These are phyloP conservation scores for Penicillium crystallinum DNA, from an alignment of 495 filamentous ascomycete genomes.

Conservation along the genomic window DNA sequence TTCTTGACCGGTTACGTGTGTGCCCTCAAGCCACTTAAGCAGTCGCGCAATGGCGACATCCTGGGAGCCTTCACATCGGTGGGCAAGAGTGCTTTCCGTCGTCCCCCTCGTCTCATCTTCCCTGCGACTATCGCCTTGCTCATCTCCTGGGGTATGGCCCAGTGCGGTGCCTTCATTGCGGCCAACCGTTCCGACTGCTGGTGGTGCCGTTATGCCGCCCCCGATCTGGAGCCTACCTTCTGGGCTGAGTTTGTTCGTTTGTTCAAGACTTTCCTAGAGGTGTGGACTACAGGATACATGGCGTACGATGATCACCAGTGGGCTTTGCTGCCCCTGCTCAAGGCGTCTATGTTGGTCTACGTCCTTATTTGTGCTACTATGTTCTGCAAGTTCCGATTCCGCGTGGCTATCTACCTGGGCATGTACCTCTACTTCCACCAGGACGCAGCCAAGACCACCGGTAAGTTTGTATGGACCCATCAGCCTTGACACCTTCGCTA, in stretches of 20 bases:
- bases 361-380: constrained; percentile 52
- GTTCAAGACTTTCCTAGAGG: constrained; percentile 46
- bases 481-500: neutral
- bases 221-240: constrained; percentile 37
- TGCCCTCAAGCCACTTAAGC: constrained; percentile 60
- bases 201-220: constrained; percentile 56
- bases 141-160: constrained; percentile 55
- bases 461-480: constrained; percentile 12
- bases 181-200: constrained; percentile 54
- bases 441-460: constrained; percentile 28
- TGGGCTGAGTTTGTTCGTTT: constrained; percentile 38
- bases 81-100: constrained; percentile 58
- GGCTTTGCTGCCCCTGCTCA: constrained; percentile 58
- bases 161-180: constrained; percentile 54
- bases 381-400: constrained; percentile 51
- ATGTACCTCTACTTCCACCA: constrained; percentile 54
- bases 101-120: constrained; percentile 59
- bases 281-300: constrained; percentile 56
- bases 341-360: constrained; percentile 59
- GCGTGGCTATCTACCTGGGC: constrained; percentile 48
- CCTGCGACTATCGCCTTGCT: constrained; percentile 54
- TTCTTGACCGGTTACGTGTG: constrained; percentile 67
- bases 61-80: constrained; percentile 50
- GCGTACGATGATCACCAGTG: constrained; percentile 64
- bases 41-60: constrained; percentile 50